Evolutionary conservation across 2,329 filamentous ascomycete genomes (phyloP), one percentile per base, ranked within the genome.

Genomic region (Boeremia exigua): DNA sequence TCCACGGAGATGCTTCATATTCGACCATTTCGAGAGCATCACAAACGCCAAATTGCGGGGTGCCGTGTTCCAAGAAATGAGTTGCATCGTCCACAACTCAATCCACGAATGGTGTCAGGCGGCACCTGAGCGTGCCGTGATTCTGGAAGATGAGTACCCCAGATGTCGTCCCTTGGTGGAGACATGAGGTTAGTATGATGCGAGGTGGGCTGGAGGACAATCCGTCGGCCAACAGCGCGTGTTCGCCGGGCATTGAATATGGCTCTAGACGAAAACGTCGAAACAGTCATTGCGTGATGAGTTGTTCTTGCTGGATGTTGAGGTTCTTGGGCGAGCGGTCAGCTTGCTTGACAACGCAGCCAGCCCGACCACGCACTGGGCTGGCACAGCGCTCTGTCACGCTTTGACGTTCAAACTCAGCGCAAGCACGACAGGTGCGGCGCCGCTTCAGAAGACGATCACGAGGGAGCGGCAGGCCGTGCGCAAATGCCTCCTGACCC

Each of bases 1-100:
- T 69, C 71, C 71, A 65, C 65, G 71, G 71, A 73, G 69, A 74
- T 70, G 69, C 47, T 64, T 37, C 45, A 43, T 51, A 59, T 59
- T 60, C 59, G 44, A 40, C 54, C 45, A 55, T 46, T 59, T 58
- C 34, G 46, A 60, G 56, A 51, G 53, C 39, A 54, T 48, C 52
- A 59, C 47, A 45, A 45, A 64, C 60, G 65, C 64, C 63, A 64
- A 56, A 57, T 59, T 70, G 70, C 66, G 70, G 69, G 67, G 69
- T 48, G 48, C 36, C 51, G 51, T 51, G 33, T 43, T 49, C 39
- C 40, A 46, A 25, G 40, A 37, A 30, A 23, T 30, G 33, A 17
- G 25, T 30, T 37, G 44, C 32, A 28, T 38, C 44, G 29, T 54
- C 30, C 25, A 30, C 34, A 19, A 42, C 37, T 37, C 5, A 50